Conservation (phyloP, 495 filamentous ascomycete species). For the Hypomontagnella monticulosa region DNA sequence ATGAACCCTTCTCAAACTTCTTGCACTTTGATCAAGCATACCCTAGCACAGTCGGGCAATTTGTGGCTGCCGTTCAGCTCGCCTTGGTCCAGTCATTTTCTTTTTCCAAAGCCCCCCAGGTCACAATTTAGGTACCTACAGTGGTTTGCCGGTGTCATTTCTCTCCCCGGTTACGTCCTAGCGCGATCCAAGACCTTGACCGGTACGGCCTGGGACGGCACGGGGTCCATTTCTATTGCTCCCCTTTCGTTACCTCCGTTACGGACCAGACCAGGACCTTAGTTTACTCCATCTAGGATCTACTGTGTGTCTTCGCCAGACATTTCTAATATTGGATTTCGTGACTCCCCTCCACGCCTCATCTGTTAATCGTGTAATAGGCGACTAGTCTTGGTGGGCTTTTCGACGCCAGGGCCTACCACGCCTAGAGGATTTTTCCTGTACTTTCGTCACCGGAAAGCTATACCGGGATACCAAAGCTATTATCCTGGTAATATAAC, state of each 20-base stretch:
- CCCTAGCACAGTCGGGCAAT: slow-evolving; percentile 11
- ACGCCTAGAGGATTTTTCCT: neutral
- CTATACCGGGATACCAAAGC: neutral
- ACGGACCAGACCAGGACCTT: neutral
- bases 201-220: slow-evolving; percentile 16
- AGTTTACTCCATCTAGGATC: neutral
- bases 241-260: neutral
- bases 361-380: slow-evolving; percentile 1
- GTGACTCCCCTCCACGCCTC: neutral
- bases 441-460: neutral
- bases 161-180: slow-evolving; percentile 7
- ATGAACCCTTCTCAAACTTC: slow-evolving; percentile 3
- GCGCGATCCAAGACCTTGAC: slow-evolving; percentile 9
- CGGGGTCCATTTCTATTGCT: neutral
- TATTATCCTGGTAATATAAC: neutral
- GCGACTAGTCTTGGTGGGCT: neutral
- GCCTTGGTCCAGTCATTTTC: slow-evolving; percentile 13
- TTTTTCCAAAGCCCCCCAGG: slow-evolving; percentile 4
- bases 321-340: neutral
- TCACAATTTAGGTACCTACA: slow-evolving; percentile 10
- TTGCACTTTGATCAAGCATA: slow-evolving; percentile 23
- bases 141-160: slow-evolving; percentile 24
- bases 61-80: slow-evolving; percentile 32
- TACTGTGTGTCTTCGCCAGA: neutral
- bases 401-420: neutral